These are phyloP conservation scores for Naganishia vaughanmartiniae DNA, from an alignment of 768 basidiomycete genomes.

Conservation along the genomic window DNA sequence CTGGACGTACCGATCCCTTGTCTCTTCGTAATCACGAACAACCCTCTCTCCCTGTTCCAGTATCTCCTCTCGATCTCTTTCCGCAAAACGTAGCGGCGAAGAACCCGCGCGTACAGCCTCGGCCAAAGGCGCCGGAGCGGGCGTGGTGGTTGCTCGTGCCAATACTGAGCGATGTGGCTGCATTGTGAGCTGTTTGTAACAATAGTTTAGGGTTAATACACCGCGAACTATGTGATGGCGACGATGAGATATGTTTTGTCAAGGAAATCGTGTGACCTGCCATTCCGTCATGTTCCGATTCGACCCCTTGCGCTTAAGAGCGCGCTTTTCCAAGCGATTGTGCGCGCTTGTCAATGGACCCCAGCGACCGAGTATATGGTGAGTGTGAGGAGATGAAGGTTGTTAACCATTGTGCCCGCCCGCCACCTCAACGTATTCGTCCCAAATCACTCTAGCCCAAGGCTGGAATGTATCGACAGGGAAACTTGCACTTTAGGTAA, in stretches of 20 bases:
- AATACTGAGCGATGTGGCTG: conserved; percentile 16
- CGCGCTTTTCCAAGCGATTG: conserved; percentile 31
- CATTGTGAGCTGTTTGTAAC: conserved; percentile 13
- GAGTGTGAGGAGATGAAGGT: too few relatives aligned
- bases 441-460: too few relatives aligned
- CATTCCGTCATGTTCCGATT: conserved; percentile 1
- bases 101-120: neutral
- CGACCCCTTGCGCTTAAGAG: conserved; percentile 43
- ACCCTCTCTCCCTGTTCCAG: conserved; percentile 38
- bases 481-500: too few relatives aligned
- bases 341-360: too few relatives aligned
- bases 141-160: conserved; percentile 12
- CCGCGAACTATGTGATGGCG: neutral
- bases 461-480: too few relatives aligned
- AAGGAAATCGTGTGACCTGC: neutral
- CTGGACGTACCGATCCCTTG: conserved; percentile 67
- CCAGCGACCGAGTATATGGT: too few relatives aligned
- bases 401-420: too few relatives aligned
- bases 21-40: conserved; percentile 48
- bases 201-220: neutral
- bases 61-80: conserved; percentile 15
- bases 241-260: neutral
- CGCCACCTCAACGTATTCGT: too few relatives aligned
- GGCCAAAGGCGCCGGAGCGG: neutral
- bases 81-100: neutral